Percentiles rank a stretch among this genome's conserved stretches.
Conservation (phyloP, 257 asterid genomes). For the Solanum corneliomulleri region DNA sequence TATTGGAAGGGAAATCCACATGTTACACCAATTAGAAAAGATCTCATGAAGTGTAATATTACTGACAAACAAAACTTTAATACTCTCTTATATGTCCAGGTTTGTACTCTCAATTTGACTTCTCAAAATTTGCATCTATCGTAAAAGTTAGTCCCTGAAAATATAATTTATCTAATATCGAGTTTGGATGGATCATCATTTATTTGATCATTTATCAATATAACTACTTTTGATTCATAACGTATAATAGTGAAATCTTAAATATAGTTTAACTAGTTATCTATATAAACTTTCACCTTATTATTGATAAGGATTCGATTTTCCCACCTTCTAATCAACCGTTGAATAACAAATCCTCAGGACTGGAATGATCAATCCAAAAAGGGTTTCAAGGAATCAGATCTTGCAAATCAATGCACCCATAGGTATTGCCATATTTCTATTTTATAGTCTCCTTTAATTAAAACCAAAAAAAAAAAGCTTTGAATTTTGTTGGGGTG, state of each 20-base stretch:
- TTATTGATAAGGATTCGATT: too few species aligned
- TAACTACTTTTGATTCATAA: background rate
- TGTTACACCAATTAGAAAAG: conserved; percentile 59
- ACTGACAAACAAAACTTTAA: conserved; percentile 62
- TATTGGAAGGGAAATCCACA: conserved; percentile 88
- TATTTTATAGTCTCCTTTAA: background rate
- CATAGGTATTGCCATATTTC: conserved; percentile 25
- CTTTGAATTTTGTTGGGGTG: background rate
- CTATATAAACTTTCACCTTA: background rate
- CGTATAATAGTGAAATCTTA: background rate
- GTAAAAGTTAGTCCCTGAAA: background rate
- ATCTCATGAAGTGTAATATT: conserved; percentile 63
- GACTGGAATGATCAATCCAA: conserved; percentile 47
- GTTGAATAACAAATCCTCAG: conserved; percentile 11
- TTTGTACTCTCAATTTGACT: background rate
- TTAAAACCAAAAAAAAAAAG: background rate
- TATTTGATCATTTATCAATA: background rate
- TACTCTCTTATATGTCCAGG: conserved; percentile 62
- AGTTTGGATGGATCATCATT: background rate
- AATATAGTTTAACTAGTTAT: background rate
- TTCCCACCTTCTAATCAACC: background rate
- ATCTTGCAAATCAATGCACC: conserved; percentile 51
- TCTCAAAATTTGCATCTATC: background rate
- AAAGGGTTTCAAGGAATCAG: conserved; percentile 41
- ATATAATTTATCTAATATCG: background rate